phyloP scores from a whole-genome alignment of 257 asterid species.

The Jasminum sambac region DNA sequence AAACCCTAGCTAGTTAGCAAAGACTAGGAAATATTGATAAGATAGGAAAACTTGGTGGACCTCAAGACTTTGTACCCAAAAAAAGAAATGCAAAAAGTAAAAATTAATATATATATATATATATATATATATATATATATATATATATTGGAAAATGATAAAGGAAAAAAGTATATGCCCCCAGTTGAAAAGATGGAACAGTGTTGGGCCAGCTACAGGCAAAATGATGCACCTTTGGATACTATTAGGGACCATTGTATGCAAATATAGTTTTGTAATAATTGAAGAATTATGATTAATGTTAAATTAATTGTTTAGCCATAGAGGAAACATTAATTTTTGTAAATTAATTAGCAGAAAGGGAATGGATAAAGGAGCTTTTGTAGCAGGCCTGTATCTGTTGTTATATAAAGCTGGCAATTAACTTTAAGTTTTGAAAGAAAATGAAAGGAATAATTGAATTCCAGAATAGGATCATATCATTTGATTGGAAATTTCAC shows the following conservation, averaged over 20 bases:
- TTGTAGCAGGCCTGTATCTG: slow-evolving; percentile 31
- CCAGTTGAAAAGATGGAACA: slow-evolving; percentile 20
- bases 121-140: too few species aligned
- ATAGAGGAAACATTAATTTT: slow-evolving; percentile 20
- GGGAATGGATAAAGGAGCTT: slow-evolving; percentile 46
- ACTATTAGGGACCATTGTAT: slow-evolving; percentile 38
- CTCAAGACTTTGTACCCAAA: slow-evolving; percentile 2
- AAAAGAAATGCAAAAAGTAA: neutral
- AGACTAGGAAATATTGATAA: slow-evolving; percentile 13
- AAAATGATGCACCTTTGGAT: slow-evolving; percentile 47
- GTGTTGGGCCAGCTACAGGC: slow-evolving; percentile 32
- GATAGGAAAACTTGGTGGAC: slow-evolving; percentile 7
- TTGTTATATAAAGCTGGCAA: slow-evolving; percentile 50
- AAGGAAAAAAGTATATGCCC: slow-evolving; percentile 24
- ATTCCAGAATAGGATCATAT: slow-evolving; percentile 40
- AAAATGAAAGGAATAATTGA: slow-evolving; percentile 48
- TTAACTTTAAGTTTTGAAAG: slow-evolving; percentile 24
- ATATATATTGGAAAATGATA: slow-evolving; percentile 11
- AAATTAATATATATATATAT: too few species aligned
- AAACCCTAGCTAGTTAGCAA: slow-evolving; percentile 32
- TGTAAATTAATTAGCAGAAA: slow-evolving; percentile 34
- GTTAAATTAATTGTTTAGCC: slow-evolving; percentile 22
- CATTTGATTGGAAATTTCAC: slow-evolving; percentile 58
- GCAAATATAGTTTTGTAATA: slow-evolving; percentile 48
- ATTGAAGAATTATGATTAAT: slow-evolving; percentile 53